Base-by-base conservation (phyloP, 2,329 filamentous ascomycete species). In the Elsinoe fawcettii region DNA sequence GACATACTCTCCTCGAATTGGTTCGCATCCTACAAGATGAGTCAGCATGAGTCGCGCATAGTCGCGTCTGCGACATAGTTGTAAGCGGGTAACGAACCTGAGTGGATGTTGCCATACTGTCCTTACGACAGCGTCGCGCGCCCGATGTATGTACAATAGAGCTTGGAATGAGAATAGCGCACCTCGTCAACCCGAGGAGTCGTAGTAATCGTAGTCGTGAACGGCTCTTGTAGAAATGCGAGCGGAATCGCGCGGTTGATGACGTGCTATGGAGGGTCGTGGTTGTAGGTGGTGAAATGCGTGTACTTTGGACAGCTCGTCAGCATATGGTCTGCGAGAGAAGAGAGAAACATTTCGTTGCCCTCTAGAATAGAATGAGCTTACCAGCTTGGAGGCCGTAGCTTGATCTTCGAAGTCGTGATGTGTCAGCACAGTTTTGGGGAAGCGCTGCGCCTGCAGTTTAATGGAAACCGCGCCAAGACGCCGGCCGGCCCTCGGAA, bases 1-100 rank as follows among this genome's bases (percentile, higher is more conserved):
- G 32, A 37, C 71, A 67, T 67, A 73, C 71, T 74, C 69, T 71
- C 73, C 65, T 75, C 73, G 51, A 71, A 67, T 65, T 70, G 61
- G 65, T 68, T 56, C 12, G 47, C 56, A 47, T 59, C 58, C 60
- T 61, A 39, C 20, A 22, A n/a, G 54, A 32, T 56, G 39, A 56
- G 54, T 56, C 54, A 56, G 54, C 54, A 36, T 56, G 18, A 9
- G 34, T 37, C 9, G 9, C 9, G 34, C 14, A 14, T 5, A 7
- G 7, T 30, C 3, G 39, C 8, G 54, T 11, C 14, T 7, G 16
- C 6, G 49, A 23, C 1, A 16, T 25, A n/a, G 6, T 34, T 34
- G 16, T 11, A 22, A 39, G 22, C 27, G 23, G 25, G 20, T 23
- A 20, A 41, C 54, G 41, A 8, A 56, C 54, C 43, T 56, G 54